A percentile compares a stretch with the other conserved stretches of the same genome.
Evolutionary conservation across 106 monocot genomes (phyloP).

Genomic region (Platanthera guangdongensis): DNA sequence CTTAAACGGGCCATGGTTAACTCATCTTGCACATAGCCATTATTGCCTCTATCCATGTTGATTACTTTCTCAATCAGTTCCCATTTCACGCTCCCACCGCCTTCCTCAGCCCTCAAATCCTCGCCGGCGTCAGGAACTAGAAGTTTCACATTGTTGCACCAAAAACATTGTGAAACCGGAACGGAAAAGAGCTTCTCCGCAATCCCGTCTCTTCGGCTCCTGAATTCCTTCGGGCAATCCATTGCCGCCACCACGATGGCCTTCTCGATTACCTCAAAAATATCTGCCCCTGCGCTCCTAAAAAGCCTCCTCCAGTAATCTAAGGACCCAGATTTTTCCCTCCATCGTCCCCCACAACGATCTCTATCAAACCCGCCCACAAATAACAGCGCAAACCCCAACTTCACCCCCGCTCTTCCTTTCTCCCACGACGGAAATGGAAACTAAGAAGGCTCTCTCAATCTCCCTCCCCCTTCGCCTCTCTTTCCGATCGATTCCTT

Average conservation of each 20-base stretch:
- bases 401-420: too few relatives aligned
- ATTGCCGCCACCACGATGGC: conserved; percentile 61
- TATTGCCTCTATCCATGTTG: conserved; percentile 27
- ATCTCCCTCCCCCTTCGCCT: too few relatives aligned
- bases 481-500: too few relatives aligned
- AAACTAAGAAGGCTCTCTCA: too few relatives aligned
- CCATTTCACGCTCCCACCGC: conserved; percentile 10
- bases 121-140: conserved; percentile 7
- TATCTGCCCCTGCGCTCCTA: conserved; percentile 30
- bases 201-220: conserved; percentile 34
- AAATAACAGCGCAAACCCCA: too few relatives aligned
- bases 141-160: conserved; percentile 26
- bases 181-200: conserved; percentile 41
- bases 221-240: conserved; percentile 45
- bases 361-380: background rate
- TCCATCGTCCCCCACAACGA: background rate
- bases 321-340: conserved; percentile 4
- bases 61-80: conserved; percentile 21
- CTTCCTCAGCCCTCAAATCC: conserved; percentile 19
- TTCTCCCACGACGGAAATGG: too few relatives aligned
- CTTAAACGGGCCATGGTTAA: conserved; percentile 17
- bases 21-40: conserved; percentile 9
- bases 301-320: conserved; percentile 68
- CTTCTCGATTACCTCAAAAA: conserved; percentile 65
- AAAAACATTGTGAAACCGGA: conserved; percentile 18